phyloP scores from a whole-genome alignment of 768 basidiomycete genomes.

The Lyophyllum semitale region DNA sequence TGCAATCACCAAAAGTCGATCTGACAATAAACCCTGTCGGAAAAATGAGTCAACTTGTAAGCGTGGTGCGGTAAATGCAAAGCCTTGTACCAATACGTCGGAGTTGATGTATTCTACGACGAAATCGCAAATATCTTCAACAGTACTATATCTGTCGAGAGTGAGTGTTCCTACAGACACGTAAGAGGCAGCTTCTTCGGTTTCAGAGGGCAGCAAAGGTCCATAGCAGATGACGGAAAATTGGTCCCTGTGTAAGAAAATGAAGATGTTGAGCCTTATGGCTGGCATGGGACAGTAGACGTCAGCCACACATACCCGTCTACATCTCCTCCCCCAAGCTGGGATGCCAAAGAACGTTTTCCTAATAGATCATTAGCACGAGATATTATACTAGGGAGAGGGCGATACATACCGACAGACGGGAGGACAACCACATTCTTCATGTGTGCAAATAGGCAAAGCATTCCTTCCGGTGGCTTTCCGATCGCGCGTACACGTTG shows the following conservation, averaged over 20 bases:
- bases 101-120: constrained; percentile 84
- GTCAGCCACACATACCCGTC: constrained; percentile 55
- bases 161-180: constrained; percentile 32
- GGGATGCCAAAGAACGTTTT: constrained; percentile 63
- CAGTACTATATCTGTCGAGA: constrained; percentile 51
- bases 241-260: constrained; percentile 47
- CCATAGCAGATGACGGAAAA: constrained; percentile 63
- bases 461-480: constrained; percentile 54
- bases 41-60: constrained; percentile 6
- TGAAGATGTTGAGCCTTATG: not conserved
- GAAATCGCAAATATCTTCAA: constrained; percentile 78
- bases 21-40: constrained; percentile 67
- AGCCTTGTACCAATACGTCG: constrained; percentile 64
- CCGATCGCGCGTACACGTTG: constrained; percentile 75
- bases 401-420: constrained; percentile 46
- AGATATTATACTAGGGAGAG: not conserved
- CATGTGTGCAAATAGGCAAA: constrained; percentile 60
- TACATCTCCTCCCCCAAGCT: constrained; percentile 76
- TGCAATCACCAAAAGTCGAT: constrained; percentile 69
- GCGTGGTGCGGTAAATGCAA: not conserved
- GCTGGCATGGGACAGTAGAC: not conserved
- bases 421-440: constrained; percentile 77
- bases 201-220: constrained; percentile 53
- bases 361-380: constrained; percentile 35
- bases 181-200: constrained; percentile 57